Conservation (phyloP, 495 filamentous ascomycete species). For the Talaromyces wortmannii region DNA sequence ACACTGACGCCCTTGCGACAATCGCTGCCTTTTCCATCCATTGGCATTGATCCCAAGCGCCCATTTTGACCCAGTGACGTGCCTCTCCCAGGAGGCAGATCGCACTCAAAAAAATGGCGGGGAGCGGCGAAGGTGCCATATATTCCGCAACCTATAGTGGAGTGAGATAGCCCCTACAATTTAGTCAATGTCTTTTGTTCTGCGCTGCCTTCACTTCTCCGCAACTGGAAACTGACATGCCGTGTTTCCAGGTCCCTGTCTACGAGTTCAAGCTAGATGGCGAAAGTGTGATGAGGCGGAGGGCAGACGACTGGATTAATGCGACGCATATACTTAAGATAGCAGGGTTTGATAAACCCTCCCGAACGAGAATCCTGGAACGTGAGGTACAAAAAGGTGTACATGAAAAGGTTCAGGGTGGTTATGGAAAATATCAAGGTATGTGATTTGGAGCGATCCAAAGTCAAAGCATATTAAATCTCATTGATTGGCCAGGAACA, state of each 20-base stretch:
- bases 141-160: conserved; percentile 93
- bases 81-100: conserved; percentile 15
- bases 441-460: background rate
- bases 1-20: too few species aligned
- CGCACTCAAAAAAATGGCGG: conserved; percentile 33
- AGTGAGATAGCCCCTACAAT: conserved; percentile 46
- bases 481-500: conserved; percentile 52
- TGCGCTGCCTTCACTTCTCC: background rate
- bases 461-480: background rate
- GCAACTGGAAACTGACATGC: too few species aligned
- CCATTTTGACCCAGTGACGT: background rate
- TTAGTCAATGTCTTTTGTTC: too few species aligned
- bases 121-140: conserved; percentile 40
- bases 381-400: conserved; percentile 92
- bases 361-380: conserved; percentile 88
- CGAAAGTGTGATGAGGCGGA: conserved; percentile 85
- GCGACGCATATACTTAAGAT: conserved; percentile 94
- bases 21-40: background rate
- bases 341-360: conserved; percentile 79
- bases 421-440: conserved; percentile 99
- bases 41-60: background rate
- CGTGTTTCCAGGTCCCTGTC: conserved; percentile 63
- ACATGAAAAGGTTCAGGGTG: conserved; percentile 97
- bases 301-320: conserved; percentile 86
- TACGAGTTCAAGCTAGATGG: conserved; percentile 77